Conservation (phyloP, 106 monocot species). For the Acorus gramineus region DNA sequence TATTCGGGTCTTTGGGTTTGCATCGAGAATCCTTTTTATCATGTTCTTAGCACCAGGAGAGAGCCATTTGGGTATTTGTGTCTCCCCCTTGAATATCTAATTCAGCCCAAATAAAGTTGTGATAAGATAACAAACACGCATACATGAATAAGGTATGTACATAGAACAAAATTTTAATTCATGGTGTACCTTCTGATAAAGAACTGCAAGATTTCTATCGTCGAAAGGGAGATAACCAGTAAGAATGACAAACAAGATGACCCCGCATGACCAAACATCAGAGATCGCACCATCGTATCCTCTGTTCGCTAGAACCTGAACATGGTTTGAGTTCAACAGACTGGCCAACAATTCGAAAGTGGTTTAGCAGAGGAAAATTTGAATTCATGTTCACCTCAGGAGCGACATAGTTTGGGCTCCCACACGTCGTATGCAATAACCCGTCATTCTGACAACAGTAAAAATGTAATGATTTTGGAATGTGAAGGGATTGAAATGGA, state of each 20-base stretch:
- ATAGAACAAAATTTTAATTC: no score
- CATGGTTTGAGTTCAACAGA: neutral
- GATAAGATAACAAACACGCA: no score
- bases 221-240: conserved; percentile 54
- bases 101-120: neutral
- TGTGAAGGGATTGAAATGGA: neutral
- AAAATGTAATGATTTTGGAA: neutral
- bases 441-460: conserved; percentile 65
- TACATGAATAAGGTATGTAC: no score
- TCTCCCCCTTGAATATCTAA: no score
- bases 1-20: no score
- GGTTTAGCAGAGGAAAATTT: no score
- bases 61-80: no score
- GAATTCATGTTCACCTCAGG: conserved; percentile 41
- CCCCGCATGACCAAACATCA: conserved; percentile 92
- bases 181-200: conserved; percentile 46
- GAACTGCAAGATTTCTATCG: conserved; percentile 47
- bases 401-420: conserved; percentile 91
- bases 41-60: no score
- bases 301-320: conserved; percentile 71
- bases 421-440: conserved; percentile 89
- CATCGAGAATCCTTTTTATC: no score
- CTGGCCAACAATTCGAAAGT: no score
- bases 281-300: conserved; percentile 88
- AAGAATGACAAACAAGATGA: conserved; percentile 55